Conservation (phyloP, 495 filamentous ascomycete genomes). For the Aspergillus leporis region DNA sequence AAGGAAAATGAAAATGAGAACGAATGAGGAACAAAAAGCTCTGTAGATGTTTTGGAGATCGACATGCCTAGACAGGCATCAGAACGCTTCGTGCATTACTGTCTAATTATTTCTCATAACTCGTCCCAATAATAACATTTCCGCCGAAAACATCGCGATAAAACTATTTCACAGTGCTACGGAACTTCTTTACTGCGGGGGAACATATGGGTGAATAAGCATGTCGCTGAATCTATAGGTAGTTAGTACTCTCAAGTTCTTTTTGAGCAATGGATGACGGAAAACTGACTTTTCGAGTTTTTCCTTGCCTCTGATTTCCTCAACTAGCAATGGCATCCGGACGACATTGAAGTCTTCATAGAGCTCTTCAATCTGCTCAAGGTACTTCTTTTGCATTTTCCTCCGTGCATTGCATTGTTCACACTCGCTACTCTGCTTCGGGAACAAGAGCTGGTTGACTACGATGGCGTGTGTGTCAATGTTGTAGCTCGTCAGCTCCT, state of each 20-base stretch:
- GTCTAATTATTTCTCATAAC: conserved; percentile 50
- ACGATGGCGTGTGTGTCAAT: conserved; percentile 98
- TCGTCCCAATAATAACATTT: conserved; percentile 34
- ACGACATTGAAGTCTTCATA: conserved; percentile 99
- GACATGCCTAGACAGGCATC: conserved; percentile 9
- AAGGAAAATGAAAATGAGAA: conserved; percentile 1
- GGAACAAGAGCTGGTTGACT: conserved; percentile 96
- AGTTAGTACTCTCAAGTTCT: conserved; percentile 18
- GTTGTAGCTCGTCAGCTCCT: conserved; percentile 87
- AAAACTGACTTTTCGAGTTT: conserved; percentile 74
- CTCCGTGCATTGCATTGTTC: conserved; percentile 93
- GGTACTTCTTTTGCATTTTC: conserved; percentile 99
- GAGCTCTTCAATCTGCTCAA: conserved; percentile 97
- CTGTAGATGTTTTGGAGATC: conserved; percentile 1
- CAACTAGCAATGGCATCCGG: conserved; percentile 91
- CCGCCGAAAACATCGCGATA: conserved; percentile 7
- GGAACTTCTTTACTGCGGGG: conserved; percentile 57
- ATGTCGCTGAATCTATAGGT: conserved; percentile 77
- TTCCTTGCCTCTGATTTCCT: conserved; percentile 95
- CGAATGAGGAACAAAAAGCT: neutral
- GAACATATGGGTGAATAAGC: conserved; percentile 81
- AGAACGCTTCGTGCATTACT: conserved; percentile 38
- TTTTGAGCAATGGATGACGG: neutral
- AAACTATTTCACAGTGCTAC: conserved; percentile 21
- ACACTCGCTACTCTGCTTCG: conserved; percentile 79